Percentiles rank a stretch among this genome's conserved stretches.
phyloP scores from a whole-genome alignment of 2,329 filamentous ascomycete species.

The Camillea tinctor region DNA sequence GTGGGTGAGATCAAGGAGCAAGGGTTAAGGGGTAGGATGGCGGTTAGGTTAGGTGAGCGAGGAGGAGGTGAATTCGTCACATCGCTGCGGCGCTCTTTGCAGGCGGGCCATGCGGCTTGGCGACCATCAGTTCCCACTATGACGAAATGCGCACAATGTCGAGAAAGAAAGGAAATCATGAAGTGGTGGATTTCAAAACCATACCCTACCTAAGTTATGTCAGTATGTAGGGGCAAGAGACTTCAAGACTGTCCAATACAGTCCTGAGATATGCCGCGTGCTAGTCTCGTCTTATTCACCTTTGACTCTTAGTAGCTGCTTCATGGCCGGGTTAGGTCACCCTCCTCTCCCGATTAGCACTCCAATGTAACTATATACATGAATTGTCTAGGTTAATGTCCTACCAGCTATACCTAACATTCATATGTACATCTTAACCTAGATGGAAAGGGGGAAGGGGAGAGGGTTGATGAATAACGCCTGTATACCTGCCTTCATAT shows the following conservation, averaged over 20 bases:
- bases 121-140: constrained; percentile 10
- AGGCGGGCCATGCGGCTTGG: neutral
- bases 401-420: neutral
- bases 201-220: constrained; percentile 2
- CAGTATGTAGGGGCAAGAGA: neutral
- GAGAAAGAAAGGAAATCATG: neutral
- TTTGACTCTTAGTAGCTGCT: too few relatives aligned
- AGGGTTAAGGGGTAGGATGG: too few relatives aligned
- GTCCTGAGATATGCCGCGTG: neutral
- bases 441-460: neutral
- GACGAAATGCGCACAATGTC: constrained; percentile 14
- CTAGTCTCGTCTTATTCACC: neutral
- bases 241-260: neutral
- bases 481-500: constrained; percentile 1
- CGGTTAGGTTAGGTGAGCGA: neutral
- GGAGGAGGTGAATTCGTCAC: neutral
- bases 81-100: neutral
- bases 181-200: neutral
- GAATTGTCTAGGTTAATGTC: too few relatives aligned
- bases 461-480: constrained; percentile 1
- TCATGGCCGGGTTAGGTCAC: neutral
- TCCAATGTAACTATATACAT: too few relatives aligned
- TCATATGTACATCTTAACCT: neutral
- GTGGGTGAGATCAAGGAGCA: neutral
- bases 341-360: too few relatives aligned